Percentiles rank a stretch among this genome's conserved stretches.
phyloP scores from a whole-genome alignment of 495 filamentous ascomycete species.

The Aspergillus bertholletiae region DNA sequence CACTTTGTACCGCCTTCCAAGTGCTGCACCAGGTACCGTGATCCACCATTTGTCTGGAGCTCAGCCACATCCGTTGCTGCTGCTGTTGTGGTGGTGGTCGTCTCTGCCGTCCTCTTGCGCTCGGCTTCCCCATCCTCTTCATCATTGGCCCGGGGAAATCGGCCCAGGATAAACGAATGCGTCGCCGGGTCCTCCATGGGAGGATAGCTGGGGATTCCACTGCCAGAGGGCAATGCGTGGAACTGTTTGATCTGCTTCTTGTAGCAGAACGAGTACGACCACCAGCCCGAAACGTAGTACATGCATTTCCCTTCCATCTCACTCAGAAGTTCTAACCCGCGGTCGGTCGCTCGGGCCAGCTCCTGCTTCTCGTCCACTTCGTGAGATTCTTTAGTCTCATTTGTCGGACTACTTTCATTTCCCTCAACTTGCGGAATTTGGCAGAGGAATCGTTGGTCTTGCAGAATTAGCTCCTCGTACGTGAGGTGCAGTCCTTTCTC shows the following conservation, averaged over 20 bases:
- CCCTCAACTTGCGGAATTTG: slow-evolving; percentile 69
- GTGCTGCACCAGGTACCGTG: slow-evolving; percentile 86
- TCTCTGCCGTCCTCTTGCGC: slow-evolving; percentile 26
- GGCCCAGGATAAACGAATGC: slow-evolving; percentile 77
- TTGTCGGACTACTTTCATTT: slow-evolving; percentile 37
- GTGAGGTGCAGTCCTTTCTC: slow-evolving; percentile 9
- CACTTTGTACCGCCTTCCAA: slow-evolving; percentile 83
- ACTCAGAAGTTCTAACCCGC: slow-evolving; percentile 85
- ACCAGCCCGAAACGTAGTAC: slow-evolving; percentile 91
- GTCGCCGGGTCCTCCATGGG: slow-evolving; percentile 71
- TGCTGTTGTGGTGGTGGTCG: too few species aligned
- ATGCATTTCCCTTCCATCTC: slow-evolving; percentile 85
- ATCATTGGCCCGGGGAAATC: slow-evolving; percentile 35
- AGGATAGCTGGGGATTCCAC: slow-evolving; percentile 64
- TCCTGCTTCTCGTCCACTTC: slow-evolving; percentile 79
- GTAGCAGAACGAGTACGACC: slow-evolving; percentile 97
- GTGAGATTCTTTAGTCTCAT: slow-evolving; percentile 53
- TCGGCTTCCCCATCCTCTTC: slow-evolving; percentile 24
- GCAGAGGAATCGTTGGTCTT: slow-evolving; percentile 75
- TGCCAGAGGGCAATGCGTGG: slow-evolving; percentile 69
- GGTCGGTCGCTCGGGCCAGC: slow-evolving; percentile 73
- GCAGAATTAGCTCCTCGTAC: slow-evolving; percentile 60
- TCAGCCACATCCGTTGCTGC: slow-evolving; percentile 49
- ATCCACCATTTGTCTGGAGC: slow-evolving; percentile 76
- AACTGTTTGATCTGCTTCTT: slow-evolving; percentile 85